Conservation (phyloP, 345 rosid species). For the Dipteronia sinensis region DNA sequence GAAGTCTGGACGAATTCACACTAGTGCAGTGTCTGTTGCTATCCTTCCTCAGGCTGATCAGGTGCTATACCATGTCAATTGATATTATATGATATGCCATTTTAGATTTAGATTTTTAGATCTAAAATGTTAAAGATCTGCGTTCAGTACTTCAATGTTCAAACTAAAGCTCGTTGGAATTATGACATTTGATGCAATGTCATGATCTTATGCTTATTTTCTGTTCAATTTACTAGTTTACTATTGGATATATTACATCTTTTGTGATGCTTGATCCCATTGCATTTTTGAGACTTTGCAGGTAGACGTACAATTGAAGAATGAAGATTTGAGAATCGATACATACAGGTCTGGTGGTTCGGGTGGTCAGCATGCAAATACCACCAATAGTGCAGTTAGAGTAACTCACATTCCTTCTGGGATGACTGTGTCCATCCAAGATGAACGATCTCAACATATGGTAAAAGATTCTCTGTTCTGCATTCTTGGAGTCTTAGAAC, state of each 20-base stretch:
- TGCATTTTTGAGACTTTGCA: slow-evolving; percentile 32
- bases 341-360: slow-evolving; percentile 92
- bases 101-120: slow-evolving; percentile 3
- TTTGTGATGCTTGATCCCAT: slow-evolving; percentile 9
- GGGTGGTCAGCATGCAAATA: slow-evolving; percentile 92
- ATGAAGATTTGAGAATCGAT: slow-evolving; percentile 90
- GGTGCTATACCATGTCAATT: slow-evolving; percentile 45
- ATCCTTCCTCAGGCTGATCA: slow-evolving; percentile 98
- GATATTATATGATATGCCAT: neutral
- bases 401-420: slow-evolving; percentile 81
- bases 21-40: slow-evolving; percentile 95
- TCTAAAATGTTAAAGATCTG: neutral
- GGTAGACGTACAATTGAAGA: slow-evolving; percentile 91
- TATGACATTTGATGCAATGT: neutral
- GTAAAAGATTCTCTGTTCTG: slow-evolving; percentile 40
- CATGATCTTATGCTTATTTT: neutral
- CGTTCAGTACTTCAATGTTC: neutral
- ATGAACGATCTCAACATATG: slow-evolving; percentile 97
- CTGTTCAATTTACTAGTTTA: neutral
- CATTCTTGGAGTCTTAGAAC: neutral
- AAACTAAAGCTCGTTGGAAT: neutral
- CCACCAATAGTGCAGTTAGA: slow-evolving; percentile 94
- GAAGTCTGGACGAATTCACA: slow-evolving; percentile 89
- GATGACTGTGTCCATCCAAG: slow-evolving; percentile 85
- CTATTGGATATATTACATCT: neutral